Conservation (phyloP, 306 rosid genomes). For the Nissolia schottii region DNA sequence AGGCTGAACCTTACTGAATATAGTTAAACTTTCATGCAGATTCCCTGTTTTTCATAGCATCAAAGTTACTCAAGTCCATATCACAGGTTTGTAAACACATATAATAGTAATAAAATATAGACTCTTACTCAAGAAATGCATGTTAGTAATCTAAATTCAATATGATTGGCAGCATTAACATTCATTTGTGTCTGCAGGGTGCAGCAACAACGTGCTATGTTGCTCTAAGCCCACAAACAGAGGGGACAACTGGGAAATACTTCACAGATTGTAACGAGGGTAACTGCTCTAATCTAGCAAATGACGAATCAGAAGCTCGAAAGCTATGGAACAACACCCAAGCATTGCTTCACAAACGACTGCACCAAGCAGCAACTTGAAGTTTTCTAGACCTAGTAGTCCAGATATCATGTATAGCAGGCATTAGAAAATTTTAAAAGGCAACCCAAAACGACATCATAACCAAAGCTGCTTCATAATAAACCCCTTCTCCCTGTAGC, state of each 20-base stretch:
- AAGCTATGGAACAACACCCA: conserved; percentile 72
- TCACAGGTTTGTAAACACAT: conserved; percentile 57
- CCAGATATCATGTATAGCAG: conserved; percentile 21
- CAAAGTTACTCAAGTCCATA: conserved; percentile 70
- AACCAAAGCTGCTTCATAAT: conserved; percentile 25
- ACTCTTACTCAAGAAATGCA: too few species aligned
- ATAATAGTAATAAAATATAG: background rate
- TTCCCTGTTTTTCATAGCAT: conserved; percentile 77
- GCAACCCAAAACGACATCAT: conserved; percentile 6
- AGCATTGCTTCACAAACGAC: conserved; percentile 49
- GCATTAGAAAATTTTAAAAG: background rate
- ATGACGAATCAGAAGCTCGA: conserved; percentile 65
- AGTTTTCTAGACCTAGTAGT: background rate
- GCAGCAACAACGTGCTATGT: conserved; percentile 91
- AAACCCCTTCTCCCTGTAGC: background rate
- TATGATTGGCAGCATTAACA: background rate
- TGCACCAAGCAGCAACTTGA: conserved; percentile 42
- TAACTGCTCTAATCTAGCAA: conserved; percentile 68
- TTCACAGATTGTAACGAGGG: conserved; percentile 84
- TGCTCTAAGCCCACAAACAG: conserved; percentile 67
- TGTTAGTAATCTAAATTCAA: too few species aligned
- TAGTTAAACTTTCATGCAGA: conserved; percentile 44
- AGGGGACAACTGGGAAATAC: conserved; percentile 73
- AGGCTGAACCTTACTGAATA: background rate
- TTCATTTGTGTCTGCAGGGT: conserved; percentile 38